Evolutionary conservation across 228 moss, liverwort and hornwort species (phyloP), one percentile per base, ranked within the genome.

Genomic region (Sphagnum fallax): DNA sequence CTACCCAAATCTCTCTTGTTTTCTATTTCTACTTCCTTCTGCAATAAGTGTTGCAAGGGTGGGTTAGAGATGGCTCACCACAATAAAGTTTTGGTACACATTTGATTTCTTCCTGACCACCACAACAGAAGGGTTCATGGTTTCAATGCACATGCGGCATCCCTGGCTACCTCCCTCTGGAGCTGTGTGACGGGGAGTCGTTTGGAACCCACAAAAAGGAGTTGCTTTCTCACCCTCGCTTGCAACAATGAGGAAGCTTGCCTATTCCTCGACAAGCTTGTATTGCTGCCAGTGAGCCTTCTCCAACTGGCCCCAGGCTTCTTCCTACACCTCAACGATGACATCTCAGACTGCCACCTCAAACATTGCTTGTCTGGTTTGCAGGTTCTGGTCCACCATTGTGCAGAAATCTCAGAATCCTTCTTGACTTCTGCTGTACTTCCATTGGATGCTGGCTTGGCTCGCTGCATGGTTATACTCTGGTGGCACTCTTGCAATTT

Each of bases 51-150:
- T 2, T 32, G 32, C 32, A 32, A 32, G 32, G 32, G 32, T 32
- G 32, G 32, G 32, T 32, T 32, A 32, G 32, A 32, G 32, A 32
- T 32, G 16, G 62, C 71, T 75, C 70, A 82, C 82, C 78, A 82
- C 67, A 67, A 0, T 78, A 51, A 70, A 75, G 8, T 73, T 71
- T 75, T 67, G 75, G 68, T 82, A 78, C 55, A 82, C 82, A 50
- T 82, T 72, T 49, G 82, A 73, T 53, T 53, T 75, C 78, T 71
- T 68, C 82, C 75, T 75, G 47, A 82, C 73, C 53, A 82, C 78
- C 73, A 75, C 48, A 68, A 75, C 65, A 32, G 75, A 6, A 11
- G 72, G 75, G 47, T 73, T 78, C 14, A 65, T 65, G 65, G 78
- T 67, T 15, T 71, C 50, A 82, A 51, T 53, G 67, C 65, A 60